Conservation (phyloP, 1,139 yeast genomes). For the Wickerhamomyces sp. region DNA sequence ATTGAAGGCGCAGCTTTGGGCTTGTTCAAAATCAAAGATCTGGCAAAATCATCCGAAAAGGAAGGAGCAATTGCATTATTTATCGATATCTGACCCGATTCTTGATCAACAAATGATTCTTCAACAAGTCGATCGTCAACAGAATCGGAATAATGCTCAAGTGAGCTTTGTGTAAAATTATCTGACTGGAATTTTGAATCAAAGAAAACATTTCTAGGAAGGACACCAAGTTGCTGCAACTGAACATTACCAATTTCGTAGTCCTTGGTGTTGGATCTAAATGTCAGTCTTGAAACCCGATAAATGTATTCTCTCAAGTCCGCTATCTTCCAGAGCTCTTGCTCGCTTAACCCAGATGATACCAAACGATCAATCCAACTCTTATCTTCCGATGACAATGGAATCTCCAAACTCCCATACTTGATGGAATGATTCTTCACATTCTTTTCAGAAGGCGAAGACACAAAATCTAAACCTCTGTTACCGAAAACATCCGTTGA, state of each 20-base stretch:
- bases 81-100: conserved; percentile 5
- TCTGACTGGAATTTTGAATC: conserved; percentile 52
- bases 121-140: conserved; percentile 17
- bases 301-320: conserved; percentile 62
- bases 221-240: conserved; percentile 31
- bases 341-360: conserved; percentile 63
- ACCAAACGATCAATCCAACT: conserved; percentile 68
- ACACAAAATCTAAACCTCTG: conserved; percentile 33
- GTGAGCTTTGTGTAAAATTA: conserved; percentile 20
- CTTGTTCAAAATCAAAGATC: conserved; percentile 27
- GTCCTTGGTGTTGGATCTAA: conserved; percentile 10
- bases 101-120: conserved; percentile 16
- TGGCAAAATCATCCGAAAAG: conserved; percentile 18
- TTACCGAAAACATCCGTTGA: conserved; percentile 39
- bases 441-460: conserved; percentile 26
- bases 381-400: conserved; percentile 54
- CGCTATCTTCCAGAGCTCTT: conserved; percentile 80
- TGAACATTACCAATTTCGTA: conserved; percentile 16
- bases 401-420: conserved; percentile 34
- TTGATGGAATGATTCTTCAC: conserved; percentile 29
- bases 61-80: conserved; percentile 1
- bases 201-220: conserved; percentile 65
- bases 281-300: conserved; percentile 41
- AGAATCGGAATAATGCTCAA: conserved; percentile 14
- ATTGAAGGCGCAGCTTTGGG: conserved; percentile 45